Base-by-base conservation (phyloP, 345 rosid species). In the Syzygium aromaticum region DNA sequence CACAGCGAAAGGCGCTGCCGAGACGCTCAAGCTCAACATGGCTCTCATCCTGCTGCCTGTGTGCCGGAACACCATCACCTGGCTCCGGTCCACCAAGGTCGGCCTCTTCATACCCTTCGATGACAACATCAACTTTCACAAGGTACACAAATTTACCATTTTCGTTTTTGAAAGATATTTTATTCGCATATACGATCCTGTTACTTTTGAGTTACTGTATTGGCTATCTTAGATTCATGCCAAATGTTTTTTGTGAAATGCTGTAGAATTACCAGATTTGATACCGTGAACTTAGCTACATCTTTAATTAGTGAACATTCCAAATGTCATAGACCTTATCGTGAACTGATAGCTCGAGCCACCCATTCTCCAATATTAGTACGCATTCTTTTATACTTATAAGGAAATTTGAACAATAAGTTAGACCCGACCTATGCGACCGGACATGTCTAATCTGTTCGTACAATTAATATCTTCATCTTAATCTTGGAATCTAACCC, bases 71-170 rank as follows among this genome's bases (percentile, higher is more conserved):
- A 94, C 94, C 3, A 96, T 98, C 78, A 98, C 99, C 63, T 93
- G 99, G 98, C 98, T 98, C 14, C 91, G 99, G 91, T 94, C 98
- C 77, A 96, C 99, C 54, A 94, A 84, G 89, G 88, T 98, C 87
- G 94, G 97, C 84, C 91, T 84, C 92, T 88, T 93, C 54, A 92
- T 98, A 85, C 99, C 99, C 63, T 98, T 98, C 84, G 99, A 98
- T 90, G 99, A 98, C 92, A 98, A 98, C 88, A 96, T 96, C 95
- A 98, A 96, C 93, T 96, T 98, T 85, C 99, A 98, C 94, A 96
- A 98, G 98, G 99, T 98, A 85, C 82, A 88, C 80, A 52, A 86
- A 28, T 64, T 30, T 23, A 14, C 67, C 28, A 54, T 30, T 82
- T 19, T 83, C 22, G 38, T 43, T 43, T 43, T 43, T 6, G 46